Percentiles rank a stretch among this genome's conserved stretches.
phyloP scores from a whole-genome alignment of 148 eudicot genomes.

The Vaccinium vitisidaea region DNA sequence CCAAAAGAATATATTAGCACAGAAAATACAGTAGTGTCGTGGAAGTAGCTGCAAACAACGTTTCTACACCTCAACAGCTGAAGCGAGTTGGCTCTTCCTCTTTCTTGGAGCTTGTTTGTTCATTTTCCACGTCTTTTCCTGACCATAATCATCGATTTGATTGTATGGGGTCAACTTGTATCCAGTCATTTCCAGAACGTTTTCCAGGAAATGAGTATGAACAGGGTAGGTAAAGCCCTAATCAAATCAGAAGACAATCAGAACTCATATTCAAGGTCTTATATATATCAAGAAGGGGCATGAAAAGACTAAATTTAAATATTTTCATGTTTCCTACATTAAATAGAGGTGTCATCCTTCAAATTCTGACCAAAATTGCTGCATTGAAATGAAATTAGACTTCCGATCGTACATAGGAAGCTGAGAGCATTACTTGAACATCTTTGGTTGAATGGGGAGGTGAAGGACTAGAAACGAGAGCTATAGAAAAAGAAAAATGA shows the following conservation, averaged over 20 bases:
- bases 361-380: background rate
- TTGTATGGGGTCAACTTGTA: conserved; percentile 75
- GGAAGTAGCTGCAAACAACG: conserved; percentile 13
- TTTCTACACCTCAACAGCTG: conserved; percentile 76
- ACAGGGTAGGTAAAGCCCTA: conserved; percentile 97
- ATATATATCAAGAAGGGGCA: background rate
- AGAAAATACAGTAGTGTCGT: conserved; percentile 1
- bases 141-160: conserved; percentile 96
- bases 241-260: conserved; percentile 1
- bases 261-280: background rate
- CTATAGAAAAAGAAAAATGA: background rate
- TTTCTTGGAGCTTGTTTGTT: conserved; percentile 83
- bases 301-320: background rate
- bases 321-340: background rate
- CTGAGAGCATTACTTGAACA: background rate
- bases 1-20: conserved; percentile 19
- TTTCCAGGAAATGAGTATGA: conserved; percentile 76
- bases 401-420: background rate
- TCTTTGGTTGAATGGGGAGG: background rate
- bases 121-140: conserved; percentile 85
- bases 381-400: background rate
- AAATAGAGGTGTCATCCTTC: background rate
- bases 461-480: background rate
- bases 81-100: conserved; percentile 92
- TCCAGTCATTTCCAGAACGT: conserved; percentile 76